A percentile compares a stretch with the other conserved stretches of the same genome.
These are phyloP conservation scores for Rhizopogon sp. DNA, from an alignment of 768 basidiomycete species.

Conservation along the genomic window DNA sequence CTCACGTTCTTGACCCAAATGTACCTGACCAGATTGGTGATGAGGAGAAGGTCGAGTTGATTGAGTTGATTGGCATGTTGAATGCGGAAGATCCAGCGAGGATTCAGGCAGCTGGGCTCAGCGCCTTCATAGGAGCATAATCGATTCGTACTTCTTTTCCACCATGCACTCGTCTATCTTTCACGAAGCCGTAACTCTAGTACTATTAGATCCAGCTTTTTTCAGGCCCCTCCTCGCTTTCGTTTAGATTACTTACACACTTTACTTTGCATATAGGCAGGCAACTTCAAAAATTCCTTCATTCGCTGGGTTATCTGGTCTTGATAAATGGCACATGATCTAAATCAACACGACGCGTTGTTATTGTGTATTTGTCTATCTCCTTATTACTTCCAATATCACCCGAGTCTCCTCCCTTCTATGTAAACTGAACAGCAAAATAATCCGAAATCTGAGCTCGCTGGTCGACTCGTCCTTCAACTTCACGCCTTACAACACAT, in stretches of 20 bases:
- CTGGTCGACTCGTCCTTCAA: conserved; percentile 50
- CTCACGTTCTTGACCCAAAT: conserved; percentile 74
- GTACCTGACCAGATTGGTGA: conserved; percentile 73
- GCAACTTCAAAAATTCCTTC: conserved; percentile 5
- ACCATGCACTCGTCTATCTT: background rate
- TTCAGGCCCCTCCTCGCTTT: background rate
- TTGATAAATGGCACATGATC: conserved; percentile 23
- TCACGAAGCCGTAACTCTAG: background rate
- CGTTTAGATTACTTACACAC: conserved; percentile 15
- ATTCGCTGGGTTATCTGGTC: conserved; percentile 5
- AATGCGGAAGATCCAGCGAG: conserved; percentile 72
- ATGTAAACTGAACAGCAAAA: background rate
- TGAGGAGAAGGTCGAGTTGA: conserved; percentile 71
- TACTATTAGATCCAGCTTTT: conserved; percentile 1
- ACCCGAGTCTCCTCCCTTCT: background rate
- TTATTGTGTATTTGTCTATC: conserved; percentile 8
- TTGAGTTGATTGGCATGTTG: conserved; percentile 67
- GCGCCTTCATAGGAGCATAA: conserved; percentile 40
- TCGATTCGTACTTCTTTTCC: conserved; percentile 2
- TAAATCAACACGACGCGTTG: conserved; percentile 15
- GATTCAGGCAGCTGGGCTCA: conserved; percentile 76
- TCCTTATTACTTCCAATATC: conserved; percentile 5
- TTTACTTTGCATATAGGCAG: conserved; percentile 7
- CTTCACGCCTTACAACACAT: conserved; percentile 40
- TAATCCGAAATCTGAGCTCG: conserved; percentile 38